phyloP scores from a whole-genome alignment of 345 rosid genomes.

The Syzygium aqueum region DNA sequence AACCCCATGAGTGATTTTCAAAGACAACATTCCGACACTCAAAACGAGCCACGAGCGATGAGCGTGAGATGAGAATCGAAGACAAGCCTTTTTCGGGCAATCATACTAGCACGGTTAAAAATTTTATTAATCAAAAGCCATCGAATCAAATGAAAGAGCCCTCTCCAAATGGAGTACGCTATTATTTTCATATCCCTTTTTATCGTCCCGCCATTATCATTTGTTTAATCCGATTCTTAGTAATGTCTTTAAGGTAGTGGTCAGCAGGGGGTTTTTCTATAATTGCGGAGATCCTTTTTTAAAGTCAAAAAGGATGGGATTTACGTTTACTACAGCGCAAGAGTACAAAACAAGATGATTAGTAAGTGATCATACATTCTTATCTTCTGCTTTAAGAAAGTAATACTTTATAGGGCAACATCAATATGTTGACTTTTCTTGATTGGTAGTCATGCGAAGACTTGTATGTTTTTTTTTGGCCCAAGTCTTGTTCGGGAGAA shows the following conservation, averaged over 20 bases:
- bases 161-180: background rate
- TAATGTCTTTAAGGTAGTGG: background rate
- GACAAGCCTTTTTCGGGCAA: background rate
- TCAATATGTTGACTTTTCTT: background rate
- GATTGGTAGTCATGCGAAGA: background rate
- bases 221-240: background rate
- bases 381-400: slow-evolving; percentile 6
- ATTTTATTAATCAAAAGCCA: background rate
- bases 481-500: background rate
- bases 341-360: slow-evolving; percentile 13
- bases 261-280: background rate
- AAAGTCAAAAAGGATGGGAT: background rate
- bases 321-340: background rate
- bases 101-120: background rate
- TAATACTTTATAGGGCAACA: background rate
- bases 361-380: background rate
- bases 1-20: background rate
- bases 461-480: background rate
- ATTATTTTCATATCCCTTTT: background rate
- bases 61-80: background rate
- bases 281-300: background rate
- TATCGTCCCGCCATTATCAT: background rate
- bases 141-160: background rate
- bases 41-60: background rate
- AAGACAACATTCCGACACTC: background rate